Conservation (phyloP, 2,329 filamentous ascomycete species). For the Arthroderma uncinatum region DNA sequence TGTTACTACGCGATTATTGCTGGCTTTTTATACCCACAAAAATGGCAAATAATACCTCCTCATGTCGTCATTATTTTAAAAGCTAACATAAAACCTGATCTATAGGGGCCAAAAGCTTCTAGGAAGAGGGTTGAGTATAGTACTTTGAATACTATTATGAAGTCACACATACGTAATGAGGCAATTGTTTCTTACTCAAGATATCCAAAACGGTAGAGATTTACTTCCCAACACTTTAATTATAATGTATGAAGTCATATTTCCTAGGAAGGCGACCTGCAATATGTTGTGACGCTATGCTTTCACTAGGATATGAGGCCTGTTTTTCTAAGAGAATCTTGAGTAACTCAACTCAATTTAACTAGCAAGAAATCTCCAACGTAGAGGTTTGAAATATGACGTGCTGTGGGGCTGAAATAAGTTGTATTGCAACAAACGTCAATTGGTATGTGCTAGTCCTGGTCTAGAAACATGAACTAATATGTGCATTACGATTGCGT, state of each 20-base stretch:
- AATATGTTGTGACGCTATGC: too few relatives aligned
- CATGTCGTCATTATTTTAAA: background rate
- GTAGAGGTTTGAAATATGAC: too few relatives aligned
- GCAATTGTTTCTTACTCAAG: background rate
- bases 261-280: background rate
- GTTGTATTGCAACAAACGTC: too few relatives aligned
- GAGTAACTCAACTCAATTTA: too few relatives aligned
- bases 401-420: too few relatives aligned
- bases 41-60: background rate
- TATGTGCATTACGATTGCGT: too few relatives aligned
- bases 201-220: background rate
- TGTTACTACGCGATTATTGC: background rate
- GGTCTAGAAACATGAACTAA: too few relatives aligned
- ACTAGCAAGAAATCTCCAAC: too few relatives aligned
- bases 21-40: background rate
- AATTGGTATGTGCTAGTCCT: too few relatives aligned
- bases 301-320: too few relatives aligned
- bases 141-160: background rate
- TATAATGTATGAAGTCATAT: background rate
- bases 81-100: too few relatives aligned
- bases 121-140: background rate
- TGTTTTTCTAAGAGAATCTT: too few relatives aligned
- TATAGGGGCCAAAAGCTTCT: background rate
- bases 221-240: background rate
- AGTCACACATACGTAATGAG: background rate